A percentile compares a stretch with the other conserved stretches of the same genome.
These are phyloP conservation scores for Solanum chmielewskii DNA, from an alignment of 257 asterid species.

Conservation along the genomic window DNA sequence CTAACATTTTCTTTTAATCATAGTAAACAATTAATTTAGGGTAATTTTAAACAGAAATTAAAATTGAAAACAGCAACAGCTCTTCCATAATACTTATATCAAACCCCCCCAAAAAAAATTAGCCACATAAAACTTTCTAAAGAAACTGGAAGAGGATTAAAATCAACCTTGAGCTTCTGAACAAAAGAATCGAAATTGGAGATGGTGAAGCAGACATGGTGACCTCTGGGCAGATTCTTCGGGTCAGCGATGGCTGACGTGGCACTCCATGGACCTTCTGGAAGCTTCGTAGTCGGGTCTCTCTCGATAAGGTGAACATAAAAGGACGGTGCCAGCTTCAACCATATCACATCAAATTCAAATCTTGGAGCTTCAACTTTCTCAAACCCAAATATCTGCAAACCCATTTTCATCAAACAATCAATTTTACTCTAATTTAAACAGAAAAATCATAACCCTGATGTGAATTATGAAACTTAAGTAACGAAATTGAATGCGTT, in stretches of 20 bases:
- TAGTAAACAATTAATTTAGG: neutral
- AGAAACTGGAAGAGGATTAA: neutral
- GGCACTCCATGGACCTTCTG: conserved; percentile 75
- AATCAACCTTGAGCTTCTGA: conserved; percentile 48
- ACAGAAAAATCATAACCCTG: neutral
- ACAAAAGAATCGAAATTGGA: conserved; percentile 57
- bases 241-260: conserved; percentile 46
- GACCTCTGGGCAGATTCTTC: conserved; percentile 55
- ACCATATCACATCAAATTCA: conserved; percentile 65
- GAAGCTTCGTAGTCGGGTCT: conserved; percentile 57
- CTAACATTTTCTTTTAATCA: neutral
- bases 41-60: neutral
- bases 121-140: neutral
- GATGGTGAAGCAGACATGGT: conserved; percentile 70
- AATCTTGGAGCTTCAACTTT: conserved; percentile 61
- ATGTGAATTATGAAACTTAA: neutral
- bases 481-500: neutral
- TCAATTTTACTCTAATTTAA: neutral
- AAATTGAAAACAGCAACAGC: neutral
- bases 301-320: conserved; percentile 79
- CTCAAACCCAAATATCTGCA: conserved; percentile 71
- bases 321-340: conserved; percentile 57
- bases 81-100: neutral
- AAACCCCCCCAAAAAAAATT: neutral
- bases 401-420: neutral